Evolutionary conservation across 1,139 yeast genomes (phyloP), one percentile per base, ranked within the genome.

Genomic region (Debaryomyces singareniensis): DNA sequence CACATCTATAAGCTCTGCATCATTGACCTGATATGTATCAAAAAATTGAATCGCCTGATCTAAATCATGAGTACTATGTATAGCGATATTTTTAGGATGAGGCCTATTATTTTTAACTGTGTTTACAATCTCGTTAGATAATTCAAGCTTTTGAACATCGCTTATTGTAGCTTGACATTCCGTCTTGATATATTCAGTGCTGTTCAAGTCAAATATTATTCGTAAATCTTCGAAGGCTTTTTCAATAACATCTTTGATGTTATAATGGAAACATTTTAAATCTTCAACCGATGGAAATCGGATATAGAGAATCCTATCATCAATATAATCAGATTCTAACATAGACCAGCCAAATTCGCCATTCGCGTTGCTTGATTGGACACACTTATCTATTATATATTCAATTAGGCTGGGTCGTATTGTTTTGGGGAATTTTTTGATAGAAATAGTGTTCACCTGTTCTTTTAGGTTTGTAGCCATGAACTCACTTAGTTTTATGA

Each of bases 1-100:
- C 5, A 81, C 71, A 43, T 78, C 89, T 11, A 70, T 59, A 35
- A 81, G 51, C 39, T 80, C 86, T 35, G 61, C 59, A 13, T 69
- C 59, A 46, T 81, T 85, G 14, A 81, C 74, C 32, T 68, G 62
- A 44, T 81, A 80, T 18, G 58, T 47, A 20, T 45, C 48, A 41
- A 60, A 62, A 38, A 58, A 58, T 20, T 55, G 49, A 44, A 57
- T 43, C 3, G 54, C 63, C 33, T 55, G 54, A 34, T 61, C 67
- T 27, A 60, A 41, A 32, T 59, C 68, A 31, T 59, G 64, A 2
- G 58, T 50, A 3, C 61, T 63, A 6, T 53, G 40, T 5, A 30
- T 37, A n/a, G 38, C 42, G 6, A 46, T 33, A 1, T 32, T 26
- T 24, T 39, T 47, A 20, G 51, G 56, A 29, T 36, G 41, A 34